Evolutionary conservation across 148 eudicot species (phyloP).

Genomic region (Amaranthus cruentus): DNA sequence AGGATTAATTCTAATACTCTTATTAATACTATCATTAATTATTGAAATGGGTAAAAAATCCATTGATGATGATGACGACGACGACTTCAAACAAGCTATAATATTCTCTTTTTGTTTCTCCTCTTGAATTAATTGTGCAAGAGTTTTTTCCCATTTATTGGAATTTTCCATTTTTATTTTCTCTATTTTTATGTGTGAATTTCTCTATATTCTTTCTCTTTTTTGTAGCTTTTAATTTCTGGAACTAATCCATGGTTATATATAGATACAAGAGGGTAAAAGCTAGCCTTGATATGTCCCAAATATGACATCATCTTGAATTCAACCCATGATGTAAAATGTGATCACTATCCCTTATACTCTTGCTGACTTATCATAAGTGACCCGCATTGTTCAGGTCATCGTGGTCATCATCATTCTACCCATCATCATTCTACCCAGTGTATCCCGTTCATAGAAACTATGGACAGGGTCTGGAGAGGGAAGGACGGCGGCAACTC

Average conservation of each 20-base stretch:
- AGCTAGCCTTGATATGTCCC: no score
- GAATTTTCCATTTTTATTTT: neutral
- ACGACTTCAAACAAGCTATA: neutral
- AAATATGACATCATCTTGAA: no score
- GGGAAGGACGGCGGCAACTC: no score
- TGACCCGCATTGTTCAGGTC: no score
- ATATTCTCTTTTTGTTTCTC: neutral
- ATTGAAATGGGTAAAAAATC: neutral
- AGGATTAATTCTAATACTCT: conserved; percentile 9
- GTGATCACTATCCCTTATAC: no score
- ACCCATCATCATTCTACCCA: no score
- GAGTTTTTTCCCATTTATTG: neutral
- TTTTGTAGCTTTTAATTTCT: neutral
- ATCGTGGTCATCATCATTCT: no score
- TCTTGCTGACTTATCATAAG: no score
- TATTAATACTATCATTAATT: neutral
- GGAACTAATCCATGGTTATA: neutral
- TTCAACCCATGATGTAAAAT: no score
- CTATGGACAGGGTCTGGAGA: no score
- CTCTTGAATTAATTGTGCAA: conserved; percentile 6
- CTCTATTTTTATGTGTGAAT: neutral
- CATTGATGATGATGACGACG: neutral
- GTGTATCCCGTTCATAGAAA: no score
- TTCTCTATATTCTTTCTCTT: neutral
- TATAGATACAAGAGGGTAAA: no score